Conservation (phyloP, 202 grass and related monocot species). For the Hordeum pubiflorum region DNA sequence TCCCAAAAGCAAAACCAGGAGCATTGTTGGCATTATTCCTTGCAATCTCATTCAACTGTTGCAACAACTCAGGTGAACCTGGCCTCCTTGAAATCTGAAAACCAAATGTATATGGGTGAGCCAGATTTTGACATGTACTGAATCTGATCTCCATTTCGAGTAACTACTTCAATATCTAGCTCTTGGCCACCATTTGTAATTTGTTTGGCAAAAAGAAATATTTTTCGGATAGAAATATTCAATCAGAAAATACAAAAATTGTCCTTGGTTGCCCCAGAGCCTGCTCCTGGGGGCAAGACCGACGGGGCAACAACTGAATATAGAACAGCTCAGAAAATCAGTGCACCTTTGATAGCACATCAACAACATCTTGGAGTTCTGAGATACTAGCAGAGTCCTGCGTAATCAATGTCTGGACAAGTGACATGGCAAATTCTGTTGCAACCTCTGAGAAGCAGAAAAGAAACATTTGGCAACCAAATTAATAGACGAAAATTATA, state of each 20-base stretch:
- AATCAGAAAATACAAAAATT: background rate
- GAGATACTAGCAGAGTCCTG: slow-evolving; percentile 62
- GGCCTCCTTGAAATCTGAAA: slow-evolving; percentile 66
- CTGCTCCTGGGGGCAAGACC: background rate
- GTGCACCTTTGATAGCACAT: slow-evolving; percentile 58
- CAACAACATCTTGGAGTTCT: slow-evolving; percentile 57
- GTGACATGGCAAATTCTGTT: slow-evolving; percentile 62
- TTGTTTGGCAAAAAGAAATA: background rate
- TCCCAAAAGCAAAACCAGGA: slow-evolving; percentile 35
- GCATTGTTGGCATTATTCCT: slow-evolving; percentile 38
- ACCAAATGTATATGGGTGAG: background rate
- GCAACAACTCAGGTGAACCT: slow-evolving; percentile 61
- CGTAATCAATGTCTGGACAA: slow-evolving; percentile 62
- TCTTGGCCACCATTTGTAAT: background rate
- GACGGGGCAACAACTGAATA: background rate
- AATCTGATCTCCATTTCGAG: background rate
- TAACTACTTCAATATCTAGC: background rate
- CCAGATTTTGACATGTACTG: background rate
- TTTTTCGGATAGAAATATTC: background rate
- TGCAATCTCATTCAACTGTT: slow-evolving; percentile 62
- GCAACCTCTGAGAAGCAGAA: slow-evolving; percentile 42
- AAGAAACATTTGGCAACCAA: background rate
- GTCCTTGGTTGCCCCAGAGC: background rate
- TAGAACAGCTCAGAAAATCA: background rate
- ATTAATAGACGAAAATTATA: background rate